Percentiles rank a stretch among this genome's conserved stretches.
Evolutionary conservation across 2,329 filamentous ascomycete genomes (phyloP).

Genomic region (Colletotrichum orchidophilum): DNA sequence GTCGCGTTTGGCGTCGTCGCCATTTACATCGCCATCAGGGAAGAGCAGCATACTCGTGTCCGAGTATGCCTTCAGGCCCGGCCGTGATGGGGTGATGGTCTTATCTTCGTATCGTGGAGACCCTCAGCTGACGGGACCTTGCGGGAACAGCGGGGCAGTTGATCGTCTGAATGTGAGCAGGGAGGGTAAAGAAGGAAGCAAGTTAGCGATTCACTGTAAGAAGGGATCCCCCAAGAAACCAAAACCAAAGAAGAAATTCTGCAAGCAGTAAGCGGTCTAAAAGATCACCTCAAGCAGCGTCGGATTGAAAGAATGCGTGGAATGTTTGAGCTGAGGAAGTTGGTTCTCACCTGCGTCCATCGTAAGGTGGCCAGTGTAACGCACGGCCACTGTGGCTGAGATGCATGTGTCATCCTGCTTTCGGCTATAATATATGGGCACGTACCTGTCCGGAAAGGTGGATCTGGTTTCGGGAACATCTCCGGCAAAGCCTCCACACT

Average conservation of each 20-base stretch:
- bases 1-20: not conserved
- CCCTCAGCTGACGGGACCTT: slow-evolving; percentile 1
- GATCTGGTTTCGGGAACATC: not conserved
- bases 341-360: slow-evolving; percentile 9
- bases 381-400: slow-evolving; percentile 14
- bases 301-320: not conserved
- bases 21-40: not conserved
- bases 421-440: not conserved
- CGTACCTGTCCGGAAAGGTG: not conserved
- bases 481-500: not conserved
- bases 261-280: not conserved
- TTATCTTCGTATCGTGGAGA: slow-evolving; percentile 15
- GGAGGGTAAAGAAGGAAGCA: not conserved
- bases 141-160: slow-evolving; percentile 3
- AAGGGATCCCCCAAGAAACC: not conserved
- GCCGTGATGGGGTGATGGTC: not conserved
- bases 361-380: slow-evolving; percentile 11
- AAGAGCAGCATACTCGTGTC: slow-evolving; percentile 9
- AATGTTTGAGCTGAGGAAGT: slow-evolving; percentile 1
- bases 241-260: not conserved
- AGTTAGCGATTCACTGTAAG: not conserved
- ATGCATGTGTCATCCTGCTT: slow-evolving; percentile 2
- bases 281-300: not conserved
- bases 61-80: not conserved
- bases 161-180: not conserved